phyloP scores from a whole-genome alignment of 371 early-diverging fungal species.

The Vairimorpha apis region DNA sequence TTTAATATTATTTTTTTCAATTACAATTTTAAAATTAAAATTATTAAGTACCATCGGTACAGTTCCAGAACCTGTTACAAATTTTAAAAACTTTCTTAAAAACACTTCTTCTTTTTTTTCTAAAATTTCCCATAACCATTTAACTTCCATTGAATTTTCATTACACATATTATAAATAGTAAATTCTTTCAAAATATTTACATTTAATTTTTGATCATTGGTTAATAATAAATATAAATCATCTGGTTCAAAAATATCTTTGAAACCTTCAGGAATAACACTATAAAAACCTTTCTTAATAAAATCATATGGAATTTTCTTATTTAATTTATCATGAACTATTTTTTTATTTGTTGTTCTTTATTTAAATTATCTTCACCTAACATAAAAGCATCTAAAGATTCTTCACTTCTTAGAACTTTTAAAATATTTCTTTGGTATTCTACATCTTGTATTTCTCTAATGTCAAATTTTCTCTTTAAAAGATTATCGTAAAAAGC shows the following conservation, averaged over 20 bases:
- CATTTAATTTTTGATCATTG: neutral
- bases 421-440: slow-evolving; percentile 10
- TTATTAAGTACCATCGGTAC: slow-evolving; percentile 3
- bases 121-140: slow-evolving; percentile 39
- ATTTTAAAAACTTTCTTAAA: slow-evolving; percentile 30
- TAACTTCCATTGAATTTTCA: slow-evolving; percentile 20
- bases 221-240: slow-evolving; percentile 17
- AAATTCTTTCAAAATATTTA: slow-evolving; percentile 1
- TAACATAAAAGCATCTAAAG: neutral
- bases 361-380: neutral
- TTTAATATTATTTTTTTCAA: slow-evolving; percentile 12
- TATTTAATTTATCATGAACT: neutral
- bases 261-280: slow-evolving; percentile 13
- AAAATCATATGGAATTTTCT: slow-evolving; percentile 19
- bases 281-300: slow-evolving; percentile 27
- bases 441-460: slow-evolving; percentile 38
- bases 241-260: slow-evolving; percentile 1
- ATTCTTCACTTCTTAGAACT: neutral
- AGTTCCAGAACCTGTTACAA: slow-evolving; percentile 42
- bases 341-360: slow-evolving; percentile 5
- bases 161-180: slow-evolving; percentile 14
- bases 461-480: slow-evolving; percentile 18
- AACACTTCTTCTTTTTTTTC: slow-evolving; percentile 13
- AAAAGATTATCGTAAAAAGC: slow-evolving; percentile 51
- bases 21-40: slow-evolving; percentile 6